A percentile compares a stretch with the other conserved stretches of the same genome.
Evolutionary conservation across 345 rosid species (phyloP).

Genomic region (Trapa incisa): DNA sequence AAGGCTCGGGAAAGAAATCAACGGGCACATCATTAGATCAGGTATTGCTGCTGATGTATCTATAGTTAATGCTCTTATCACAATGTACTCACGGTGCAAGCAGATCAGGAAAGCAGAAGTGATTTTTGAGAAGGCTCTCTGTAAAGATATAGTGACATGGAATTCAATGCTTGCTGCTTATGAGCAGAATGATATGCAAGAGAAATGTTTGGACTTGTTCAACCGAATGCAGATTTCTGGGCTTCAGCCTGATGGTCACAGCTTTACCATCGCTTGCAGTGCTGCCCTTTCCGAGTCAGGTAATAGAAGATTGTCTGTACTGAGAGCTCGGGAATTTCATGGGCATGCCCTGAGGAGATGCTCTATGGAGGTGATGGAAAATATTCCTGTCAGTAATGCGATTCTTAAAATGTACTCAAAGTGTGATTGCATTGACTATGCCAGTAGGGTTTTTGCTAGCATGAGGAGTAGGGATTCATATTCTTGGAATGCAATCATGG

Average conservation of each 20-base stretch:
- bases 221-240: neutral
- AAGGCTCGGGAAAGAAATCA: neutral
- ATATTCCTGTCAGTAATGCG: neutral
- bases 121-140: neutral
- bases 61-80: neutral
- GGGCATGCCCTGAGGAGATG: neutral
- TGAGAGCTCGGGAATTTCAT: neutral
- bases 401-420: neutral
- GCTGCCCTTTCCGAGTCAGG: neutral
- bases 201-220: constrained; percentile 2
- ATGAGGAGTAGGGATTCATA: neutral
- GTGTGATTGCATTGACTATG: neutral
- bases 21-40: neutral
- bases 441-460: neutral
- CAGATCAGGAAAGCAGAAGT: neutral
- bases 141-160: neutral
- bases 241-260: neutral
- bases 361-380: neutral
- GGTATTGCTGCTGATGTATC: neutral
- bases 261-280: neutral
- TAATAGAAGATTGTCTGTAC: neutral
- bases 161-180: constrained; percentile 3
- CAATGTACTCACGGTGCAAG: neutral
- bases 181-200: neutral
- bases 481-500: constrained; percentile 2